Conservation (phyloP, 257 asterid genomes). For the Misopates orontium region DNA sequence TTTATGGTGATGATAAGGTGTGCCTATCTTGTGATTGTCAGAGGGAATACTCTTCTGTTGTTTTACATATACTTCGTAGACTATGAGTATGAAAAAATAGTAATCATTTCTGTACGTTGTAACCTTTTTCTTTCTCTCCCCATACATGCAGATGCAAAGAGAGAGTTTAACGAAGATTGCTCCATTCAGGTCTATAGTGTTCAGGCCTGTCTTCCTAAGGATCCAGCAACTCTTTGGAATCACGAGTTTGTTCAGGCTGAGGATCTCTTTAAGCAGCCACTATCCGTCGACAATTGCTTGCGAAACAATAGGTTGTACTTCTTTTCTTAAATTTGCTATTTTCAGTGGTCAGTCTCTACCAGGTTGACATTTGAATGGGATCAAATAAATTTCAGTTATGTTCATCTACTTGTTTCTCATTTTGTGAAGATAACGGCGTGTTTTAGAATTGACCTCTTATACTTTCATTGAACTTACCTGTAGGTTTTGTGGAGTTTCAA, state of each 20-base stretch:
- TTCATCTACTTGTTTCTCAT: slow-evolving; percentile 19
- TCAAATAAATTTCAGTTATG: background rate
- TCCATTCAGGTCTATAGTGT: slow-evolving; percentile 85
- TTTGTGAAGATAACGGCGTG: background rate
- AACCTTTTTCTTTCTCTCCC: slow-evolving; percentile 19
- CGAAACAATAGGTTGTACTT: slow-evolving; percentile 69
- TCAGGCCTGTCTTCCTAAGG: slow-evolving; percentile 92
- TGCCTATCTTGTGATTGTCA: slow-evolving; percentile 18
- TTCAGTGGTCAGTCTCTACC: background rate
- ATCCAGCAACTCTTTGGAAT: slow-evolving; percentile 92
- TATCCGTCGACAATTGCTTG: slow-evolving; percentile 65
- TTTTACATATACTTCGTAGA: too few relatives aligned
- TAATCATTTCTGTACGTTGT: background rate
- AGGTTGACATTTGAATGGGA: background rate
- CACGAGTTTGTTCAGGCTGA: slow-evolving; percentile 86
- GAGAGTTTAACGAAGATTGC: slow-evolving; percentile 64
- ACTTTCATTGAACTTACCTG: slow-evolving; percentile 18
- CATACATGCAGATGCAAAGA: slow-evolving; percentile 64
- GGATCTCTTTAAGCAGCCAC: slow-evolving; percentile 72
- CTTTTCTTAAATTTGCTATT: slow-evolving; percentile 20
- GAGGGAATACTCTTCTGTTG: slow-evolving; percentile 13
- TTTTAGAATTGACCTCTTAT: background rate
- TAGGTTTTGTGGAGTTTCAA: slow-evolving; percentile 86
- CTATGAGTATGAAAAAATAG: background rate
- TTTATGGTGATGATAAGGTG: slow-evolving; percentile 13